Evolutionary conservation across 1,139 yeast genomes (phyloP).

Genomic region (Sugiyamaella neomexicana): DNA sequence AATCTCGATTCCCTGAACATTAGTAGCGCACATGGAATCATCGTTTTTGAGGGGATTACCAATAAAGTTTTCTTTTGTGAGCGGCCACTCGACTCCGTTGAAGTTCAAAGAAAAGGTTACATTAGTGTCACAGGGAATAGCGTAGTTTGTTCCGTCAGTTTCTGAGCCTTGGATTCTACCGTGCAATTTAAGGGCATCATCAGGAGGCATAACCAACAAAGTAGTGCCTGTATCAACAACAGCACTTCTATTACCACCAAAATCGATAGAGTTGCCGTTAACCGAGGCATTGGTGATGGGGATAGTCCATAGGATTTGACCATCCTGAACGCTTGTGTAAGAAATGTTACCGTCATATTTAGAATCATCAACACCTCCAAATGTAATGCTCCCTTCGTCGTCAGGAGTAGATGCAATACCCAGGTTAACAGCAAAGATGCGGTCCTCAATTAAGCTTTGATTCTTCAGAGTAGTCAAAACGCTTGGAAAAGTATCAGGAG

Average conservation of each 20-base stretch:
- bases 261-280: conserved; percentile 40
- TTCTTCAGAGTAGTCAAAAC: conserved; percentile 45
- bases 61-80: conserved; percentile 49
- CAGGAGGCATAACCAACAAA: conserved; percentile 55
- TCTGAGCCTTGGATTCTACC: conserved; percentile 50
- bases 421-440: conserved; percentile 47
- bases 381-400: conserved; percentile 48
- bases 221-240: conserved; percentile 71
- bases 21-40: conserved; percentile 62
- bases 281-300: conserved; percentile 45
- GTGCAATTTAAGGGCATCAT: conserved; percentile 57
- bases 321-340: conserved; percentile 44
- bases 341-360: conserved; percentile 48
- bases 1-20: conserved; percentile 54
- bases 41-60: conserved; percentile 48
- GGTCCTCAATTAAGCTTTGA: conserved; percentile 41
- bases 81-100: conserved; percentile 47
- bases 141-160: conserved; percentile 60
- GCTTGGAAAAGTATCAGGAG: conserved; percentile 39
- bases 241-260: conserved; percentile 46
- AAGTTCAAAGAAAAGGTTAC: conserved; percentile 45
- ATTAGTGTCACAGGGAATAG: conserved; percentile 57
- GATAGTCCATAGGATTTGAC: conserved; percentile 57
- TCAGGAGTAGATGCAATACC: conserved; percentile 42
- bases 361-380: conserved; percentile 47